Evolutionary conservation across 2,329 filamentous ascomycete genomes (phyloP).

Genomic region (Plenodomus tracheiphilus): DNA sequence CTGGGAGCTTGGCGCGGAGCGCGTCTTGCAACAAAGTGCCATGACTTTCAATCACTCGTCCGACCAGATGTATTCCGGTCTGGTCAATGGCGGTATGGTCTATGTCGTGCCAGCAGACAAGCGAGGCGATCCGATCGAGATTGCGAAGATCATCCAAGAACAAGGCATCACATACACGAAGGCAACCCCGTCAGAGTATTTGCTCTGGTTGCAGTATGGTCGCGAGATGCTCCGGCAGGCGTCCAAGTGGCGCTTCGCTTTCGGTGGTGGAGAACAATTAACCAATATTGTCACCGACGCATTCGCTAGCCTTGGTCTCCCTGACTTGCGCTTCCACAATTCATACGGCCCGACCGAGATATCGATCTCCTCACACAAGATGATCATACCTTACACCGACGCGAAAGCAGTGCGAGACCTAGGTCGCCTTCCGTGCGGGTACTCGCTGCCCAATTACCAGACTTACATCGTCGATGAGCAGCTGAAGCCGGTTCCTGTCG

Average conservation of each 20-base stretch:
- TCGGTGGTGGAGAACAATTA: conserved; percentile 24
- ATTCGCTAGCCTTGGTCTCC: no score
- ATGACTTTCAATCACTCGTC: conserved; percentile 50
- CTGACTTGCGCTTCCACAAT: conserved; percentile 1
- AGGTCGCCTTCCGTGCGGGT: background rate
- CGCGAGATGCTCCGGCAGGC: background rate
- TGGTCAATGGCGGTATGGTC: conserved; percentile 47
- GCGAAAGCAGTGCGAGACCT: background rate
- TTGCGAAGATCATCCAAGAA: conserved; percentile 43
- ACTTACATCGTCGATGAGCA: conserved; percentile 49
- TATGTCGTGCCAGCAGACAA: conserved; percentile 35
- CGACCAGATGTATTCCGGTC: conserved; percentile 47
- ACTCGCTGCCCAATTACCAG: background rate
- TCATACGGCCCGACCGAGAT: conserved; percentile 23
- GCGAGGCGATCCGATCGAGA: conserved; percentile 40
- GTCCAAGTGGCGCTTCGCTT: conserved; percentile 35
- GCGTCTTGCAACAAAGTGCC: conserved; percentile 48
- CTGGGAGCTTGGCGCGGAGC: background rate
- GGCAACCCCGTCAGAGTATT: conserved; percentile 50
- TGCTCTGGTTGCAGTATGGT: background rate
- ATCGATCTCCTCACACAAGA: conserved; percentile 2
- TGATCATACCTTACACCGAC: background rate
- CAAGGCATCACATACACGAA: conserved; percentile 45
- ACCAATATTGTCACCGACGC: background rate
- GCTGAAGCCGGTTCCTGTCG: conserved; percentile 42